These are phyloP conservation scores for Beauveria pseudobassiana DNA, from an alignment of 2,329 filamentous ascomycete genomes.

Conservation along the genomic window DNA sequence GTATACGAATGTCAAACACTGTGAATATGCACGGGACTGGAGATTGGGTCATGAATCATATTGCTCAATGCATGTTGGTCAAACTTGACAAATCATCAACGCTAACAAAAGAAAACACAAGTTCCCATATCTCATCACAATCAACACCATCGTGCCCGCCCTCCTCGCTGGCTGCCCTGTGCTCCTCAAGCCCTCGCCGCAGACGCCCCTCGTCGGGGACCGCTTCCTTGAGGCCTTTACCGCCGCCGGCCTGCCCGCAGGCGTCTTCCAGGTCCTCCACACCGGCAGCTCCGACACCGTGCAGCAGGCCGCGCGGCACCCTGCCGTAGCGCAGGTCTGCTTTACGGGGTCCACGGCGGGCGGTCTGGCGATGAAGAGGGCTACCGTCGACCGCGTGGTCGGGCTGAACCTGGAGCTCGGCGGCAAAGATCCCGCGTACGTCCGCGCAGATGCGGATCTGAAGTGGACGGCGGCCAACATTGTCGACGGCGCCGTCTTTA, in stretches of 20 bases:
- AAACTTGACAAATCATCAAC: slow-evolving; percentile 6
- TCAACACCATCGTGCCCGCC: slow-evolving; percentile 91
- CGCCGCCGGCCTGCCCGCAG: slow-evolving; percentile 71
- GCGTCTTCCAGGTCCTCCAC: slow-evolving; percentile 89
- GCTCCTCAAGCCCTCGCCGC: slow-evolving; percentile 88
- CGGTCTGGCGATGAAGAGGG: slow-evolving; percentile 76
- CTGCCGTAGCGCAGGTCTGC: slow-evolving; percentile 71
- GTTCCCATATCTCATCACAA: slow-evolving; percentile 90
- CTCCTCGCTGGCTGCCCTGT: slow-evolving; percentile 84
- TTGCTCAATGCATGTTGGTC: too few species aligned
- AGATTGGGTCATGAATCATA: too few species aligned
- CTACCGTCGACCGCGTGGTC: slow-evolving; percentile 74
- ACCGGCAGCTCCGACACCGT: slow-evolving; percentile 70
- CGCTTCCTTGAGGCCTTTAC: slow-evolving; percentile 69
- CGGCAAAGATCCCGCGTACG: slow-evolving; percentile 90
- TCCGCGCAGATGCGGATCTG: slow-evolving; percentile 77
- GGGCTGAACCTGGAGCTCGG: slow-evolving; percentile 85
- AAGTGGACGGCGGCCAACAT: slow-evolving; percentile 90
- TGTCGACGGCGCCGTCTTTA: slow-evolving; percentile 90
- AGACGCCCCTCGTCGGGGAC: slow-evolving; percentile 87
- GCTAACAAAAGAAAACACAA: slow-evolving; percentile 26
- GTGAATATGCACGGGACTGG: neutral
- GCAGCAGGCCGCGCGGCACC: slow-evolving; percentile 69
- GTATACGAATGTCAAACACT: slow-evolving; percentile 23
- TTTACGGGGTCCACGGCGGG: slow-evolving; percentile 91